Conservation (phyloP, 345 rosid species). For the thale cress (Arabidopsis thaliana) region TAIR10.1 NC_003074.8:3895001-3895500, state of each 20-base stretch:
- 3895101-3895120: too few species aligned
- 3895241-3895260: conserved; percentile 76
- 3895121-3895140: neutral
- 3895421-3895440: neutral
- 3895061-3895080: conserved; percentile 63
- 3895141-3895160: neutral
- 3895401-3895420: neutral
- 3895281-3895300: conserved; percentile 96
- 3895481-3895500: conserved; percentile 80
- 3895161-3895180: conserved; percentile 80
- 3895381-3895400: conserved; percentile 7
- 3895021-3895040: conserved; percentile 82
- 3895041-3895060: conserved; percentile 98
- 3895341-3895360: conserved; percentile 94
- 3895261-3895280: conserved; percentile 72
- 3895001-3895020: conserved; percentile 72
- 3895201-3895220: conserved; percentile 64
- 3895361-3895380: conserved; percentile 46
- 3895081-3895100: neutral
- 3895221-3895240: conserved; percentile 75
- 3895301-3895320: conserved; percentile 85
- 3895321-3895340: conserved; percentile 79
- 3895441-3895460: conserved; percentile 58
- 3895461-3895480: conserved; percentile 71
- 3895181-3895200: conserved; percentile 74